Conservation (phyloP, 2,329 filamentous ascomycete species). For the Rhinocladiella mackenziei region DNA sequence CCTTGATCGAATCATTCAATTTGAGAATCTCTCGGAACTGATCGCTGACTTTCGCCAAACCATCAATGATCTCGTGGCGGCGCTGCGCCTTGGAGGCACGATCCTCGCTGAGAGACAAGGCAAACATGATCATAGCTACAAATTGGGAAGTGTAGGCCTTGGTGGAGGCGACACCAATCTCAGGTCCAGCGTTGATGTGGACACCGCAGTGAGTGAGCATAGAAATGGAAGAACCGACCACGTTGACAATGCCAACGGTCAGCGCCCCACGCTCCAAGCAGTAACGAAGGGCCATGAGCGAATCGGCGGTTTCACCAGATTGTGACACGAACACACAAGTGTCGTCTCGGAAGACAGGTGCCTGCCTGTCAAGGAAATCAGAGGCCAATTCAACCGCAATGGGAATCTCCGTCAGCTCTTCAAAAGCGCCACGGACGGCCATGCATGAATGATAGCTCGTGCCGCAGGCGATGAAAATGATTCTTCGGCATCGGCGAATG, state of each 20-base stretch:
- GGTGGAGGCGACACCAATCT: slow-evolving; percentile 97
- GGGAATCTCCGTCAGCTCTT: slow-evolving; percentile 96
- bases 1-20: slow-evolving; percentile 90
- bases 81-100: slow-evolving; percentile 89
- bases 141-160: slow-evolving; percentile 99
- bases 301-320: slow-evolving; percentile 97
- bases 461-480: slow-evolving; percentile 98
- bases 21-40: slow-evolving; percentile 92
- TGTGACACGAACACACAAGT: slow-evolving; percentile 99
- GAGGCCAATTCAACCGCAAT: slow-evolving; percentile 96
- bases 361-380: slow-evolving; percentile 94
- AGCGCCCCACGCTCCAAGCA: slow-evolving; percentile 95
- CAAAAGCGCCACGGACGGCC: slow-evolving; percentile 96
- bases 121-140: slow-evolving; percentile 99
- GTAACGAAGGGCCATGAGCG: slow-evolving; percentile 93
- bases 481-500: slow-evolving; percentile 91
- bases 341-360: slow-evolving; percentile 98
- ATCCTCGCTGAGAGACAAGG: slow-evolving; percentile 91
- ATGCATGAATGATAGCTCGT: slow-evolving; percentile 99
- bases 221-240: slow-evolving; percentile 96
- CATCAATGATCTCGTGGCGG: slow-evolving; percentile 93
- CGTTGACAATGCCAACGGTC: slow-evolving; percentile 97
- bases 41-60: slow-evolving; percentile 76
- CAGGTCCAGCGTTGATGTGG: slow-evolving; percentile 96
- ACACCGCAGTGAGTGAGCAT: slow-evolving; percentile 99